phyloP scores from a whole-genome alignment of 2,329 filamentous ascomycete species.

The Ciborinia camelliae region DNA sequence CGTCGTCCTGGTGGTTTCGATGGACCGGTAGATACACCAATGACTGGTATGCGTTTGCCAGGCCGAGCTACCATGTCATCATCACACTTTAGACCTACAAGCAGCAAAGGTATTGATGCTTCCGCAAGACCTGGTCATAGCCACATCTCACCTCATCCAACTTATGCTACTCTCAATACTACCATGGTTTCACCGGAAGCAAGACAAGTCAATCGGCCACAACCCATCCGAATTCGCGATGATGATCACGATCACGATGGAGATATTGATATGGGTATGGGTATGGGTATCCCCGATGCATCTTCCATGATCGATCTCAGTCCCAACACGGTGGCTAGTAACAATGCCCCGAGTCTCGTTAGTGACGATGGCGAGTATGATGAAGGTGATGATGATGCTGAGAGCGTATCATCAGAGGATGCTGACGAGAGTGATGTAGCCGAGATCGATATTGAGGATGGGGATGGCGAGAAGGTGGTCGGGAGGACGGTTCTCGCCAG shows the following conservation, averaged over 20 bases:
- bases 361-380: slow-evolving; percentile 79
- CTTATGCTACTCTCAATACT: slow-evolving; percentile 36
- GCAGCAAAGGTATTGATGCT: slow-evolving; percentile 53
- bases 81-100: slow-evolving; percentile 49
- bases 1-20: slow-evolving; percentile 38
- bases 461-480: slow-evolving; percentile 34
- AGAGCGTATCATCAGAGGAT: slow-evolving; percentile 46
- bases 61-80: slow-evolving; percentile 55
- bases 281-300: slow-evolving; percentile 39
- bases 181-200: slow-evolving; percentile 26
- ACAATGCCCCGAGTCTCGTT: slow-evolving; percentile 74
- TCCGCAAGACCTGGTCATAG: slow-evolving; percentile 37
- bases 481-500: slow-evolving; percentile 31
- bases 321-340: slow-evolving; percentile 66
- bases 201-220: slow-evolving; percentile 21
- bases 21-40: slow-evolving; percentile 37
- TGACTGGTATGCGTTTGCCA: slow-evolving; percentile 53
- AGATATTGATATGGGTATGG: slow-evolving; percentile 44
- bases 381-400: slow-evolving; percentile 61
- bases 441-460: slow-evolving; percentile 60
- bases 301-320: slow-evolving; percentile 63
- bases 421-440: slow-evolving; percentile 59
- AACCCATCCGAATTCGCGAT: slow-evolving; percentile 21
- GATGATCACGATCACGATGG: slow-evolving; percentile 28
- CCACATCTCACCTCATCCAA: slow-evolving; percentile 42